Evolutionary conservation across 768 basidiomycete genomes (phyloP), one percentile per base, ranked within the genome.

Genomic region (Hypholoma sublateritium): DNA sequence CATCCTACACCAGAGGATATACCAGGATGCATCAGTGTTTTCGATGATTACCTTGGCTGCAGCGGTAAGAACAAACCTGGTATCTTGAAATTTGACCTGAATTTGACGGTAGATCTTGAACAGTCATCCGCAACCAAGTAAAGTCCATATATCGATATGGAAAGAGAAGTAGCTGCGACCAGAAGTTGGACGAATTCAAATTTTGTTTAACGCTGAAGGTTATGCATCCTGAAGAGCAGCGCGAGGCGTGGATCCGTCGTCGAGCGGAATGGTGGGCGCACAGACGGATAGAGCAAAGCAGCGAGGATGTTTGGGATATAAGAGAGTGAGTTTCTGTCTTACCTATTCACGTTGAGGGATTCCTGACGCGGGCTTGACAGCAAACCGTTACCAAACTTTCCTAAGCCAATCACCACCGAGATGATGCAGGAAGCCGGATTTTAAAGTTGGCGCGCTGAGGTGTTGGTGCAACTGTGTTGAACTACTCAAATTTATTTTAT

Each of bases 261-360:
- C 79, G 91, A 53, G 96, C 96, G 2, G 93, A 95, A 69, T 95
- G 95, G 94, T 97, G 95, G 96, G 93, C 95, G 4, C 74, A 78
- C 34, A 75, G 90, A 51, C 76, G 96, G 51, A 67, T 91, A 8
- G 79, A 73, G 17, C 86, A 84, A 70, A 95, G 93, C 72, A 95
- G 93, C 63, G 96, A 98, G 74, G 93, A 95, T 68, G 85, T 99
- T 2, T 99, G 96, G 96, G 87, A 92, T 57, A 77, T 91, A 24
- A 76, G 95, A 72, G 82, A 77, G 95, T 96, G 50, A 8, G 65
- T 55, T 32, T 36, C 32, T n/a, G 21, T 35, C 28, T 53, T 17
- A 32, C 19, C 21, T 9, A 1, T 32, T 35, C 28, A 41, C 41
- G 32, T 41, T 44, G 16, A 17, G 39, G 37, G 41, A 17, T 5